phyloP scores from a whole-genome alignment of 495 filamentous ascomycete genomes.

The Neurospora sublineolata region DNA sequence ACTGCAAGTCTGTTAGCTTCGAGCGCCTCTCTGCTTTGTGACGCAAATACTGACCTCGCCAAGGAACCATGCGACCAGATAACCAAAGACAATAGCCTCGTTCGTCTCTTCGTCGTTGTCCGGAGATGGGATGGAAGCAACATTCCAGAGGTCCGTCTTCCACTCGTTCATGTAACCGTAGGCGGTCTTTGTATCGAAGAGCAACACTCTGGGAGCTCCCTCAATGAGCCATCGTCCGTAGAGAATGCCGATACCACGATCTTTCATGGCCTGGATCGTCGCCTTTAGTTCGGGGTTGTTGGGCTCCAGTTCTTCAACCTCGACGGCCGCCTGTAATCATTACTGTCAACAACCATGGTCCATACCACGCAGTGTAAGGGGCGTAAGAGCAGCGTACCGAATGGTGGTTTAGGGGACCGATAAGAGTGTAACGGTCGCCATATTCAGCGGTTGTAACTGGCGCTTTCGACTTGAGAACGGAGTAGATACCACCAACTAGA shows the following conservation, averaged over 20 bases:
- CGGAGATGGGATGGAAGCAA: slow-evolving; percentile 82
- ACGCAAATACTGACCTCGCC: slow-evolving; percentile 59
- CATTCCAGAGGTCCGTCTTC: slow-evolving; percentile 93
- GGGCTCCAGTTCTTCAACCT: slow-evolving; percentile 86
- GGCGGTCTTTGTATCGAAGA: slow-evolving; percentile 90
- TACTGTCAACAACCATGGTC: slow-evolving; percentile 5
- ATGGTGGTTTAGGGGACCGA: slow-evolving; percentile 83
- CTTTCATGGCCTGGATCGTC: slow-evolving; percentile 81
- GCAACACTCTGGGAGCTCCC: slow-evolving; percentile 81
- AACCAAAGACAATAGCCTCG: slow-evolving; percentile 95
- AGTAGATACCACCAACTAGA: slow-evolving; percentile 93
- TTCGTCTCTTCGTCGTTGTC: slow-evolving; percentile 90
- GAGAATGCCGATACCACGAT: slow-evolving; percentile 77
- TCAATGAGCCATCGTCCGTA: slow-evolving; percentile 98
- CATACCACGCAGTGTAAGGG: background rate
- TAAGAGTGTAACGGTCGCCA: slow-evolving; percentile 91
- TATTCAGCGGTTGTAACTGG: slow-evolving; percentile 96
- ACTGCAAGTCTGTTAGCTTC: slow-evolving; percentile 43
- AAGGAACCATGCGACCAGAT: slow-evolving; percentile 94
- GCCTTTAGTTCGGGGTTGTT: slow-evolving; percentile 66
- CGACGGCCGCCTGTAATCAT: slow-evolving; percentile 63
- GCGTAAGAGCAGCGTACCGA: slow-evolving; percentile 50
- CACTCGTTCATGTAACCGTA: slow-evolving; percentile 90
- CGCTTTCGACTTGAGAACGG: slow-evolving; percentile 96
- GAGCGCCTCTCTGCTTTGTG: background rate